Conservation (phyloP, 257 asterid species). For the Schizonepeta tenuifolia region DNA sequence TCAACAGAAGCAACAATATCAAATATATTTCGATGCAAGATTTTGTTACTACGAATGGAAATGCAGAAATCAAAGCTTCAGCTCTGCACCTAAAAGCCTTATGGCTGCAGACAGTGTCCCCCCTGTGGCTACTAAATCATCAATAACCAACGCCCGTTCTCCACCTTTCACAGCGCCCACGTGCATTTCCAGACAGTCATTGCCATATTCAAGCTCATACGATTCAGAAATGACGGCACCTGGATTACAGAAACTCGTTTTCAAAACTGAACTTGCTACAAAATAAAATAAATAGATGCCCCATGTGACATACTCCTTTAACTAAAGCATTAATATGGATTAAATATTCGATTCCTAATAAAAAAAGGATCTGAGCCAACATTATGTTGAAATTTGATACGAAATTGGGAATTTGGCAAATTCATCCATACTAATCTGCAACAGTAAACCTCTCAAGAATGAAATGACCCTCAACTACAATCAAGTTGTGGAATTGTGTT, state of each 20-base stretch:
- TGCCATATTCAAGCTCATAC: conserved; percentile 85
- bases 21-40: background rate
- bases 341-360: background rate
- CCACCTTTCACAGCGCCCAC: conserved; percentile 63
- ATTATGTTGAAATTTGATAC: background rate
- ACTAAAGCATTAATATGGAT: background rate
- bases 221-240: conserved; percentile 72
- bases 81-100: conserved; percentile 62
- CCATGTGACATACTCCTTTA: too few relatives aligned
- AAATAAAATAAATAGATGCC: too few relatives aligned
- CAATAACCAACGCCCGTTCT: conserved; percentile 68
- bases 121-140: conserved; percentile 91
- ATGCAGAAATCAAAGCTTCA: background rate
- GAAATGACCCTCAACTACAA: too few relatives aligned
- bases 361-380: background rate
- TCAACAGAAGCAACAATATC: background rate
- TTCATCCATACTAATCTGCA: background rate
- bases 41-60: background rate
- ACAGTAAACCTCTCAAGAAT: background rate
- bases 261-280: background rate
- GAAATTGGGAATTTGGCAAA: background rate
- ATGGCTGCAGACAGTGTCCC: conserved; percentile 92
- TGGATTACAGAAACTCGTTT: conserved; percentile 23
- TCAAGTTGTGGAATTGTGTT: background rate
- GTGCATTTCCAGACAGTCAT: conserved; percentile 83